A percentile compares a stretch with the other conserved stretches of the same genome.
These are phyloP conservation scores for Stenogyne calaminthoides DNA, from an alignment of 305 asterid genomes.

Conservation along the genomic window DNA sequence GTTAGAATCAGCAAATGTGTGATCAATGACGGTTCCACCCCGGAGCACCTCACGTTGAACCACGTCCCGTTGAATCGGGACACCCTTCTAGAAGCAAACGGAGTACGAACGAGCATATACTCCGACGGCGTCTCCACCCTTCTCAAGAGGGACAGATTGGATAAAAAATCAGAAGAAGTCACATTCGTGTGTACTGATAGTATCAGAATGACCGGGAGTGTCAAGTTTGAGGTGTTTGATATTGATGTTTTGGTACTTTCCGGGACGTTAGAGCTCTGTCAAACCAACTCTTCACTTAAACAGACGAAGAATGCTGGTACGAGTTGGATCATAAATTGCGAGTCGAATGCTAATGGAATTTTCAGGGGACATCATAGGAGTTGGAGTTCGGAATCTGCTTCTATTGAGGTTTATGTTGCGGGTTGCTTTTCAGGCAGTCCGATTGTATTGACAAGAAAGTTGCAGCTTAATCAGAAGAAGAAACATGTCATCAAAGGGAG, in stretches of 20 bases:
- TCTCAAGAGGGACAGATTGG: conserved; percentile 50
- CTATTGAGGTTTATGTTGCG: conserved; percentile 59
- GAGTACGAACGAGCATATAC: conserved; percentile 27
- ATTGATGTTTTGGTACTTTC: conserved; percentile 41
- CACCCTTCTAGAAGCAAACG: conserved; percentile 53
- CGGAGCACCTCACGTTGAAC: conserved; percentile 50
- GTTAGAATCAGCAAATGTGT: conserved; percentile 55
- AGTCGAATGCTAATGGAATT: conserved; percentile 19
- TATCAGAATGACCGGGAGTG: conserved; percentile 51
- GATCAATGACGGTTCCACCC: conserved; percentile 52
- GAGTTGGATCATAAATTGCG: conserved; percentile 51
- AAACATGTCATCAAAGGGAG: conserved; percentile 46
- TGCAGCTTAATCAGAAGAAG: conserved; percentile 45
- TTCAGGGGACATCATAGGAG: conserved; percentile 29
- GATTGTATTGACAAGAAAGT: conserved; percentile 45
- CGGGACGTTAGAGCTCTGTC: conserved; percentile 41
- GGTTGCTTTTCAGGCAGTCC: conserved; percentile 56
- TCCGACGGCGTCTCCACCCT: conserved; percentile 53
- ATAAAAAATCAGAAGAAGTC: conserved; percentile 54
- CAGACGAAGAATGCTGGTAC: conserved; percentile 25
- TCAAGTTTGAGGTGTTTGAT: conserved; percentile 54
- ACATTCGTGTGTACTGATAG: conserved; percentile 62
- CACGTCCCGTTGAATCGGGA: conserved; percentile 52
- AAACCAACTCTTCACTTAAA: no score
- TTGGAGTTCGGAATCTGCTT: conserved; percentile 26